These are phyloP conservation scores for Castanea crenata DNA, from an alignment of 306 rosid genomes.

Conservation along the genomic window DNA sequence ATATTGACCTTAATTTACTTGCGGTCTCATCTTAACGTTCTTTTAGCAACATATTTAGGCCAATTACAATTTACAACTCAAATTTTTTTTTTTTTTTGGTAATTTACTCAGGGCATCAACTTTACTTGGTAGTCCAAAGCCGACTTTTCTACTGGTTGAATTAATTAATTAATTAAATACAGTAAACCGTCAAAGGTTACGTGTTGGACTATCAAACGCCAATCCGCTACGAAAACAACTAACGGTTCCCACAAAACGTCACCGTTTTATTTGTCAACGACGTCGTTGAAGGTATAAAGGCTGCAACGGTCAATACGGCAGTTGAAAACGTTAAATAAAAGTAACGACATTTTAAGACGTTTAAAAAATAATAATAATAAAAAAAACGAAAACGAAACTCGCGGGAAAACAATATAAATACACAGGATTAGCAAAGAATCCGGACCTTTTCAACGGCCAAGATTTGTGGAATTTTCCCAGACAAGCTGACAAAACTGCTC, in stretches of 20 bases:
- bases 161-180: neutral
- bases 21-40: too few relatives aligned
- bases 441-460: constrained; percentile 32
- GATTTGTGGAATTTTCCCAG: constrained; percentile 17
- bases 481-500: constrained; percentile 24
- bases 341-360: neutral
- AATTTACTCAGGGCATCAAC: neutral
- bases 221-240: neutral
- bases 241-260: neutral
- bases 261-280: neutral
- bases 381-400: constrained; percentile 14
- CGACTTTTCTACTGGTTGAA: neutral
- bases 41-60: too few relatives aligned
- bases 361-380: neutral
- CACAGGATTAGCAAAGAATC: neutral
- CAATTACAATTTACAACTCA: neutral
- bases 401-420: constrained; percentile 27
- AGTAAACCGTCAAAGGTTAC: neutral
- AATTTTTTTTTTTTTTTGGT: neutral
- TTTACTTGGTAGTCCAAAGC: neutral
- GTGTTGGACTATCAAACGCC: neutral
- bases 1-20: too few relatives aligned
- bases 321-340: neutral
- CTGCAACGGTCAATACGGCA: neutral
- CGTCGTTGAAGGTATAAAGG: neutral